Evolutionary conservation across 2,329 filamentous ascomycete species (phyloP).

Genomic region (Bipolaris victoriae): DNA sequence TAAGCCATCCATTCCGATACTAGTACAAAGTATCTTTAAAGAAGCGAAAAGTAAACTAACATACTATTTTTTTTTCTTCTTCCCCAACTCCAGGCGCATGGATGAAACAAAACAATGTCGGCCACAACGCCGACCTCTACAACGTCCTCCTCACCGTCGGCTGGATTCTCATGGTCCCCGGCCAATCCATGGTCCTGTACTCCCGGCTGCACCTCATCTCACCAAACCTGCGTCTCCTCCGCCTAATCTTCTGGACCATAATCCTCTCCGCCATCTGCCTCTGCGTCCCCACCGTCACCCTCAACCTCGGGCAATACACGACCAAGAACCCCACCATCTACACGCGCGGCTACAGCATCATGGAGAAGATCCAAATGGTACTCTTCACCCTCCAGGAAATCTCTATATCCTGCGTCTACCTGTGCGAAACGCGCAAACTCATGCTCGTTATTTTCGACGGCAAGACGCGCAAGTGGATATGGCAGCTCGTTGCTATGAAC

Average conservation of each 20-base stretch:
- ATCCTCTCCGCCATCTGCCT: slow-evolving; percentile 36
- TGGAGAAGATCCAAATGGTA: slow-evolving; percentile 50
- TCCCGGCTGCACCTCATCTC: slow-evolving; percentile 51
- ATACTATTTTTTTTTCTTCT: background rate
- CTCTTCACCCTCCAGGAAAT: slow-evolving; percentile 49
- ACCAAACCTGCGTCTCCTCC: slow-evolving; percentile 3
- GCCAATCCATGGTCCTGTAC: slow-evolving; percentile 65
- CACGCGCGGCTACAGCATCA: slow-evolving; percentile 25
- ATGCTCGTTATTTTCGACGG: slow-evolving; percentile 16
- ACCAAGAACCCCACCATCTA: slow-evolving; percentile 12
- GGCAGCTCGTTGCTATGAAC: slow-evolving; percentile 25
- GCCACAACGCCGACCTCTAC: slow-evolving; percentile 13
- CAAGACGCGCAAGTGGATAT: slow-evolving; percentile 19
- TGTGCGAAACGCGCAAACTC: slow-evolving; percentile 53
- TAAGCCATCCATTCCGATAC: background rate
- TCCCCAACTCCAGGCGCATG: slow-evolving; percentile 1
- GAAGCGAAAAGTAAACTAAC: background rate
- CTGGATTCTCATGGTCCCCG: slow-evolving; percentile 65
- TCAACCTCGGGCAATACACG: slow-evolving; percentile 32
- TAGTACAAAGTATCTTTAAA: too few relatives aligned
- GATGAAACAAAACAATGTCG: slow-evolving; percentile 15
- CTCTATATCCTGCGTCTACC: slow-evolving; percentile 51
- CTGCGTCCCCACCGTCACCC: slow-evolving; percentile 58
- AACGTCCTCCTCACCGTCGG: slow-evolving; percentile 53
- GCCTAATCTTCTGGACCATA: slow-evolving; percentile 61